These are phyloP conservation scores for Actinidia arguta DNA, from an alignment of 179 eudicot species.

Conservation along the genomic window DNA sequence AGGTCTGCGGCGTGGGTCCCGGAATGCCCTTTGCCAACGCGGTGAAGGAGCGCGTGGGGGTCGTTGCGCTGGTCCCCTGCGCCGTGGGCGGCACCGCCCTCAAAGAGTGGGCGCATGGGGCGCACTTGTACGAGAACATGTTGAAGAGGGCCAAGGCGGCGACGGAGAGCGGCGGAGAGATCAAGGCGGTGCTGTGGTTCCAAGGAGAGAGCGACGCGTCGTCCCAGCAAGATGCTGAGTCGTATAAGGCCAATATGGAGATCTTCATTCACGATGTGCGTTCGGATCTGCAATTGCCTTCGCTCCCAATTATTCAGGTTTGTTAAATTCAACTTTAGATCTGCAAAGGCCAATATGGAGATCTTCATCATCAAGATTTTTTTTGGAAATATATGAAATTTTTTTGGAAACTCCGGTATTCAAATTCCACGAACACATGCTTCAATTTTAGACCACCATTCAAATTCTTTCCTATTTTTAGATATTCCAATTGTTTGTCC, in stretches of 20 bases:
- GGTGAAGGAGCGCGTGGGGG: slow-evolving; percentile 43
- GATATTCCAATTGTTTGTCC: too few relatives aligned
- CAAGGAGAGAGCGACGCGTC: slow-evolving; percentile 91
- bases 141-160: slow-evolving; percentile 58
- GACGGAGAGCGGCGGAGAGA: slow-evolving; percentile 45
- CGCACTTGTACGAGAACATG: slow-evolving; percentile 68
- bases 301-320: slow-evolving; percentile 90
- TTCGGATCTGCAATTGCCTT: slow-evolving; percentile 64
- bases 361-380: too few relatives aligned
- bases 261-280: slow-evolving; percentile 58
- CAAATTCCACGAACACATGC: too few relatives aligned
- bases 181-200: slow-evolving; percentile 83
- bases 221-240: slow-evolving; percentile 45
- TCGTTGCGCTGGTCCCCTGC: slow-evolving; percentile 75
- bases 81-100: slow-evolving; percentile 93
- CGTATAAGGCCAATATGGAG: slow-evolving; percentile 69
- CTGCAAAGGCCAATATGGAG: too few relatives aligned
- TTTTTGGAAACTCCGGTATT: too few relatives aligned
- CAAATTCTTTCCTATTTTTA: too few relatives aligned
- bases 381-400: too few relatives aligned
- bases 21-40: slow-evolving; percentile 85
- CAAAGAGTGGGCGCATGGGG: slow-evolving; percentile 84
- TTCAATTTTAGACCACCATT: too few relatives aligned
- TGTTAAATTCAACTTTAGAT: background rate
- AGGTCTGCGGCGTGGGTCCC: slow-evolving; percentile 88